Base-by-base conservation (phyloP, 2,329 filamentous ascomycete species). In the Phaeosphaeria sp. region DNA sequence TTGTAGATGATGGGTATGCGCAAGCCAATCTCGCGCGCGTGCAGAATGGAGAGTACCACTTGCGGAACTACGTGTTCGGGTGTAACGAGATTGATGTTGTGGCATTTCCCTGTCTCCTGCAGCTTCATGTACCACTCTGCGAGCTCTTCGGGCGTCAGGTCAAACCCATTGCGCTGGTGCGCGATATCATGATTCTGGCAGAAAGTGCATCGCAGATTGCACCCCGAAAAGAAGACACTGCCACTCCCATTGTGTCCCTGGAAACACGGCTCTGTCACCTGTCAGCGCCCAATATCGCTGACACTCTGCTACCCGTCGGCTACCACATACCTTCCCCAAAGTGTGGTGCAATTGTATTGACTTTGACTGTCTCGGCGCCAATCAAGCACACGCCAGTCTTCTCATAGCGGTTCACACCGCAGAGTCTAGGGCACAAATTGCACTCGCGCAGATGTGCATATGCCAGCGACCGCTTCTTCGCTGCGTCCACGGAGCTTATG, bases 71-170 rank as follows among this genome's bases (percentile, higher is more conserved):
- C 90, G 74, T 96, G 92, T 72, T 96, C 92, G 0, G 92, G 91
- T 0, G 91, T 96, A 56, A 96, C 85, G 21, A 94, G 85, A 74
- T 96, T 95, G 82, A 96, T 93, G 73, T 95, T 95, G 79, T 96
- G 91, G n/a, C 92, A 90, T 9, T 83, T 80, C n/a, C 91, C 92
- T 2, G 91, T 84, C 25, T 91, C 83, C 73, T 95, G 91, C 44
- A 96, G 80, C 78, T 95, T 95, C 56, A 95, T 68, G 76, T 90
- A 93, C 92, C 92, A 95, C 52, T 90, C 88, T 5, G 85, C 92
- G 4, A 96, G 83, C 72, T 93, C 85, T 73, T 93, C 90, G 0
- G 91, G 90, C 0, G 88, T 90, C 27, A 95, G 79, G 65, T 93
- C 89, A 77, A 92, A 90, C 1, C 92, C 91, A 46, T 92, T 92